phyloP scores from a whole-genome alignment of 140 eudicot genomes.

The Anethum foeniculum region DNA sequence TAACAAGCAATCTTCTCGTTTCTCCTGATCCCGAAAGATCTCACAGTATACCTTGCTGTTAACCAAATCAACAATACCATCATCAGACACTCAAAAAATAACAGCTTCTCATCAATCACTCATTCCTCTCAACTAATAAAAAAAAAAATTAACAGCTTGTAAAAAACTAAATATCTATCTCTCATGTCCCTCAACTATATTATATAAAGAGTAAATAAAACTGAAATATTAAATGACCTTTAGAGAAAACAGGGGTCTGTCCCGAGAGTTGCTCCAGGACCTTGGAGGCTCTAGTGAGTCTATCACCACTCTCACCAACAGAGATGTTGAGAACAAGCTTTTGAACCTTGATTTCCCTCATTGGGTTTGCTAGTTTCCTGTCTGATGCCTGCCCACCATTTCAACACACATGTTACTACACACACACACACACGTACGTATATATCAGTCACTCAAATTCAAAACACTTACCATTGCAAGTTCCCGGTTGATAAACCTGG shows the following conservation, averaged over 20 bases:
- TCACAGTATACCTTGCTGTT: background rate
- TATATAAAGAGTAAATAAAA: too few relatives aligned
- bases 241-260: slow-evolving; percentile 1
- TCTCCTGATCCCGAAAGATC: slow-evolving; percentile 3
- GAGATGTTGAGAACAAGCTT: slow-evolving; percentile 3
- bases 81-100: background rate
- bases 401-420: background rate
- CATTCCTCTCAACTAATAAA: too few relatives aligned
- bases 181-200: too few relatives aligned
- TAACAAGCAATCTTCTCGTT: slow-evolving; percentile 6
- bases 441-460: background rate
- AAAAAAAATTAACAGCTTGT: too few relatives aligned
- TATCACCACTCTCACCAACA: background rate
- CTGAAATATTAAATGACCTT: background rate
- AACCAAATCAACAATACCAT: background rate
- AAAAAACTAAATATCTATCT: too few relatives aligned
- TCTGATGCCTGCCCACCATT: background rate
- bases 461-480: background rate
- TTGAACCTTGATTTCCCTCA: background rate
- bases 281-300: background rate
- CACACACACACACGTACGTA: background rate
- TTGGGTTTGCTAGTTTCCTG: slow-evolving; percentile 4
- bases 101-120: background rate
- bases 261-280: slow-evolving; percentile 2
- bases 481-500: background rate